Conservation (phyloP, 495 filamentous ascomycete species). For the Durotheca rogersii region DNA sequence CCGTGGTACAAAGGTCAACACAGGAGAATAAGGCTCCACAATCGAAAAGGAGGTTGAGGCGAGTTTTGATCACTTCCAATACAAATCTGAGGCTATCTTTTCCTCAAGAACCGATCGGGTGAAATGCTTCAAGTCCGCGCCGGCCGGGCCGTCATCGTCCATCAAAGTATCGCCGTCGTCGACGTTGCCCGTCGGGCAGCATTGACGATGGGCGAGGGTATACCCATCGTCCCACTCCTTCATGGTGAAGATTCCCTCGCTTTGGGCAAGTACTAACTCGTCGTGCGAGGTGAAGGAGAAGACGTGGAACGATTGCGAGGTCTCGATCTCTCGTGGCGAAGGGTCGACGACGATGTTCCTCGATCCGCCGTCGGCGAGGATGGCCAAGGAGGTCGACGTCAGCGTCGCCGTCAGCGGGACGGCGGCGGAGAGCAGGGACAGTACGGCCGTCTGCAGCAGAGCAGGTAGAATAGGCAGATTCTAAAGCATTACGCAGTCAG, state of each 20-base stretch:
- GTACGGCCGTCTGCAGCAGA: conserved; percentile 68
- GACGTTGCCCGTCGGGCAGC: conserved; percentile 51
- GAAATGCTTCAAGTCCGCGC: conserved; percentile 56
- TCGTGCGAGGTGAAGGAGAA: conserved; percentile 74
- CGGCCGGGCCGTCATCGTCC: conserved; percentile 41
- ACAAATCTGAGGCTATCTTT: conserved; percentile 57
- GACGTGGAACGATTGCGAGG: conserved; percentile 70
- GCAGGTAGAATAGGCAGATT: conserved; percentile 72
- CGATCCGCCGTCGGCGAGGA: conserved; percentile 50
- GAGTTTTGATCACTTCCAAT: conserved; percentile 56
- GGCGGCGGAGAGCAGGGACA: conserved; percentile 74
- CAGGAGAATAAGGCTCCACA: background rate
- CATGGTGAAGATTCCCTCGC: conserved; percentile 74
- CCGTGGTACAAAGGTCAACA: conserved; percentile 13
- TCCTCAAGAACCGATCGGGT: conserved; percentile 63
- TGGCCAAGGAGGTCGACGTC: conserved; percentile 62
- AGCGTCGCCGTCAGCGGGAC: conserved; percentile 72
- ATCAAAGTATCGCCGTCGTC: conserved; percentile 45
- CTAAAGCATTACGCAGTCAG: conserved; percentile 44
- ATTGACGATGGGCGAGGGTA: conserved; percentile 62
- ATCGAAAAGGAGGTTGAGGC: background rate
- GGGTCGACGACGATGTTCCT: conserved; percentile 55
- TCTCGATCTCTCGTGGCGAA: conserved; percentile 53
- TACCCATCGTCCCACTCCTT: conserved; percentile 74
- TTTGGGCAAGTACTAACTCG: conserved; percentile 75